Evolutionary conservation across 805 yeast species (phyloP).

Genomic region (Schwanniomyces pseudopolymorphus): DNA sequence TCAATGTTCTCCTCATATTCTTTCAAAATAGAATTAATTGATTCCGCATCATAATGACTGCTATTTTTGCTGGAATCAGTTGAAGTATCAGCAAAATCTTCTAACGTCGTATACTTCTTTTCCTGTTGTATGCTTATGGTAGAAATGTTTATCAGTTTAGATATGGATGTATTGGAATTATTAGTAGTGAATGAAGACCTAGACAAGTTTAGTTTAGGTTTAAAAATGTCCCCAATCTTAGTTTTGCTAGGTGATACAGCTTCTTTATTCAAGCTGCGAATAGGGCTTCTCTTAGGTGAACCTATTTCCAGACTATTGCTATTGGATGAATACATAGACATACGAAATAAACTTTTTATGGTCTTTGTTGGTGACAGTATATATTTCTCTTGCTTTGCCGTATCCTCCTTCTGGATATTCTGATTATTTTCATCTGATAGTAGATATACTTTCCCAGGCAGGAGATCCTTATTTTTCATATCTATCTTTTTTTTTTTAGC

Average conservation of each 20-base stretch:
- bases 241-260: background rate
- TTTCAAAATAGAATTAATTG: conserved; percentile 30
- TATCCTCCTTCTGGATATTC: background rate
- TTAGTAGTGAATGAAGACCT: conserved; percentile 12
- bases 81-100: conserved; percentile 43
- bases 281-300: background rate
- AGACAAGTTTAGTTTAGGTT: conserved; percentile 22
- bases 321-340: background rate
- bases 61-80: conserved; percentile 11
- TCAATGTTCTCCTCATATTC: conserved; percentile 19
- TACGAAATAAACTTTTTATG: background rate
- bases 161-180: background rate
- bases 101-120: conserved; percentile 9
- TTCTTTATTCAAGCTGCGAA: background rate
- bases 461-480: background rate
- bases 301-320: background rate
- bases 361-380: background rate
- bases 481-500: background rate
- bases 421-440: background rate
- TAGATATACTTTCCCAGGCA: background rate
- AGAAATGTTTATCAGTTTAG: background rate
- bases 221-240: conserved; percentile 6
- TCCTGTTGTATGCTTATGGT: background rate
- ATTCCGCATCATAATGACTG: conserved; percentile 20
- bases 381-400: background rate